Base-by-base conservation (phyloP, 352 stramenopile genomes). In the Globisporangium rhizosaccharum region DNA sequence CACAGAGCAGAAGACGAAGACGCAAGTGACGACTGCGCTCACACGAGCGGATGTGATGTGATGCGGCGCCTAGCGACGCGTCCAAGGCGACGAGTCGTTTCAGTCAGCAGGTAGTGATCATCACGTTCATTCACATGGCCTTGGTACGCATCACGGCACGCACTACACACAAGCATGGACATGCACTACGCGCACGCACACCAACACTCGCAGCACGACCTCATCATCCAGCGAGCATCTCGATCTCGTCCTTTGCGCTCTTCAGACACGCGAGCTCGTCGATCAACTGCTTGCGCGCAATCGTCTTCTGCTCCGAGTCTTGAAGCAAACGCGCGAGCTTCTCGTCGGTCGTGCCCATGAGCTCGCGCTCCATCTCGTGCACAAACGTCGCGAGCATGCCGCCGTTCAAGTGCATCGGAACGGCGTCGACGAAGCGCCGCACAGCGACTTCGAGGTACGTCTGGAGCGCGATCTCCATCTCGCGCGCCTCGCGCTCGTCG, bases 331-430 rank as follows among this genome's bases (percentile, higher is more conserved):
- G 53, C 8, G 50, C 63, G 7, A 84, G 67, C 17, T 67, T 59
- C 42, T 71, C 70, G 54, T 84, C 71, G 14, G 65, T 65, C 47
- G 55, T 61, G 8, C 41, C 50, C n/a, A 73, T 39, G 9, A 80
- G 53, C 49, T 73, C 56, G 25, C 36, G 57, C 51, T 76, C 56
- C 66, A 85, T 71, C 44, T 68, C 61, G 11, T 56, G 30, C 1
- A 82, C 28, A 56, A 82, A 85, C 1, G 48, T 57, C 0, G 53
- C n/a, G 12, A 79, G 47, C 45, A 79, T 15, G n/a, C 74, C 45
- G 10, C 49, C 67, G 30, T 77, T 75, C n/a, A 80, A 51, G 36
- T 65, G 65, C 63, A 80, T 80, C 2, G 72, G 72, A 2, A 80
- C 61, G 39, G 65, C 42, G 52, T 80, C 72, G 3, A 72, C 52